Evolutionary conservation across 2,329 filamentous ascomycete genomes (phyloP), one percentile per base, ranked within the genome.

Genomic region (Fusarium proliferatum): DNA sequence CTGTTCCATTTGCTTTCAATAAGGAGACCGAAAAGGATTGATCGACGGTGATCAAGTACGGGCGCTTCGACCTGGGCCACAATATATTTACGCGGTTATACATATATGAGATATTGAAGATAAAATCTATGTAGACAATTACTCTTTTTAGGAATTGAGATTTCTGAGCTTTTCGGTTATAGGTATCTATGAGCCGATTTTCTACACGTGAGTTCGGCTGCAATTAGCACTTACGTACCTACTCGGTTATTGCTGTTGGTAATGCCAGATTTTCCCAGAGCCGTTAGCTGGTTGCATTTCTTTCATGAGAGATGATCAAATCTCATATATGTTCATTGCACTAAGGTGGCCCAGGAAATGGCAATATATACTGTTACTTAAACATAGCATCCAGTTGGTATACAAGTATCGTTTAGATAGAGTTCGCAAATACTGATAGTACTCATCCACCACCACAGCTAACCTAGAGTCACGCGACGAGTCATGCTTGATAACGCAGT

Each of bases 91-190:
- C 42, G n/a, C 57, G 42, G 60, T 58, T 23, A 64, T 64, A 43
- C 11, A 38, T 57, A 51, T 42, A 51, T 48, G 64, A 38, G 55
- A 56, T 53, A 33, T 28, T 46, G 43, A 59, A 34, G 42, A 46
- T 59, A 61, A 55, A 72, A 72, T 64, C 43, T 69, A 61, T 49
- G 42, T 73, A 59, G 58, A 46, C 36, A 61, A 60, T 41, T 48
- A 58, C n/a, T 48, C 49, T 38, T 48, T 19, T 30, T n/a, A 36
- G 46, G 41, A 45, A 33, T 46, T 57, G 12, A 43, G 21, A 49
- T 56, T 68, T n/a, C 42, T 16, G 39, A 33, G 10, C 38, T 19
- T 56, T 68, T 46, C 10, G 15, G 23, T 28, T 10, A 19, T 0
- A 28, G 23, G 43, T 28, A 19, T 56, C 9, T n/a, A 12, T 17